Evolutionary conservation across 345 rosid species (phyloP).

Genomic region (Euphorbia lathyris): DNA sequence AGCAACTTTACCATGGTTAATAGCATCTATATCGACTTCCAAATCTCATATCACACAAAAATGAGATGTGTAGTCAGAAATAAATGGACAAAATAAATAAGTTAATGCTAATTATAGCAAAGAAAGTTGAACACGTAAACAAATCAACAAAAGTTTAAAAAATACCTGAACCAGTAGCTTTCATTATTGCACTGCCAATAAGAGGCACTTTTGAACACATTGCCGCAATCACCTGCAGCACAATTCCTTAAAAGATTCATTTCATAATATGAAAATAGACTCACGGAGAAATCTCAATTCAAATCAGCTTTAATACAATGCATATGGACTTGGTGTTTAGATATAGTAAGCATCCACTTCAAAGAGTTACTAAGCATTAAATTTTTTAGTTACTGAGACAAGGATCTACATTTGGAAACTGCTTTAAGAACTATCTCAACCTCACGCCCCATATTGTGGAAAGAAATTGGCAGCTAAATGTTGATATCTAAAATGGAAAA

Average conservation of each 20-base stretch:
- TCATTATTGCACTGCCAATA: constrained; percentile 76
- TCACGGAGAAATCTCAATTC: not conserved
- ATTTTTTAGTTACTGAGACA: not conserved
- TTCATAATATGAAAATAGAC: not conserved
- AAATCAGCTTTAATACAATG: not conserved
- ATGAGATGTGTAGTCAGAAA: not conserved
- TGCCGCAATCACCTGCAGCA: constrained; percentile 78
- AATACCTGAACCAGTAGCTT: constrained; percentile 74
- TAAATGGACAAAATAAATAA: constrained; percentile 1
- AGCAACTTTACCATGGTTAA: not conserved
- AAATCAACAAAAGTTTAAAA: constrained; percentile 9
- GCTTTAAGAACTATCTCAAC: not conserved
- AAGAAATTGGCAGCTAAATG: no score
- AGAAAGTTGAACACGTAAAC: constrained; percentile 16
- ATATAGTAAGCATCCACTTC: not conserved
- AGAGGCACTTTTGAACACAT: constrained; percentile 95
- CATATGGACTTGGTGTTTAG: not conserved
- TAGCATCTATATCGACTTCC: not conserved
- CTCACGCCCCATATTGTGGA: no score
- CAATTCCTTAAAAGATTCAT: constrained; percentile 18
- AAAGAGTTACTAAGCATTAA: not conserved
- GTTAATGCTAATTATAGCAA: not conserved
- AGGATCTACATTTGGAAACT: not conserved
- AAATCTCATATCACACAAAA: not conserved
- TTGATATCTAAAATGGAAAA: not conserved